A percentile compares a stretch with the other conserved stretches of the same genome.
These are phyloP conservation scores for Epicoccum sorghinum DNA, from an alignment of 2,329 filamentous ascomycete genomes.

Conservation along the genomic window DNA sequence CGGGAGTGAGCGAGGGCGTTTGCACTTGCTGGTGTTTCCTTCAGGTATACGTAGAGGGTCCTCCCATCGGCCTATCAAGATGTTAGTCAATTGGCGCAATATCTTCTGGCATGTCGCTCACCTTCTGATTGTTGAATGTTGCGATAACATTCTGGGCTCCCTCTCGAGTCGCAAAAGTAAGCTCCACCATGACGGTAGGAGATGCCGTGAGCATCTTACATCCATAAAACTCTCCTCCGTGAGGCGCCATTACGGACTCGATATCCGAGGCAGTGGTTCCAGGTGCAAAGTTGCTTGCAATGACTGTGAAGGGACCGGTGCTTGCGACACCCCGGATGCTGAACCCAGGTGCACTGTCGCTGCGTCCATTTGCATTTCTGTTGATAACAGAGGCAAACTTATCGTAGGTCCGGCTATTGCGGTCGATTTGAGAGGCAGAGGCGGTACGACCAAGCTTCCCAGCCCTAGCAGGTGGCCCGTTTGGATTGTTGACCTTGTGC, in stretches of 20 bases:
- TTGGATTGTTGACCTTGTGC: conserved; percentile 56
- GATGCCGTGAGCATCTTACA: conserved; percentile 71
- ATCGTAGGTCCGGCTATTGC: conserved; percentile 50
- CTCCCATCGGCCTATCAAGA: conserved; percentile 73
- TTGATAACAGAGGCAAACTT: conserved; percentile 47
- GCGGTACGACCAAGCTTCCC: conserved; percentile 44
- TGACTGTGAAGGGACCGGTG: conserved; percentile 69
- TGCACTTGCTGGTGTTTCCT: conserved; percentile 51
- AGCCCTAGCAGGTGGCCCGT: conserved; percentile 40
- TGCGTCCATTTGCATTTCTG: conserved; percentile 34
- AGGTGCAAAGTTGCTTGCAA: conserved; percentile 81
- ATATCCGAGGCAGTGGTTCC: conserved; percentile 84
- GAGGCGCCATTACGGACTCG: conserved; percentile 77
- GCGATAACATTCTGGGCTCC: conserved; percentile 76
- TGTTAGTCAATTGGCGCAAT: conserved; percentile 9
- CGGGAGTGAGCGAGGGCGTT: conserved; percentile 39
- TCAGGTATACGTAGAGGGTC: conserved; percentile 74
- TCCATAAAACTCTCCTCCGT: conserved; percentile 68
- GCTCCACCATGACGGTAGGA: conserved; percentile 78
- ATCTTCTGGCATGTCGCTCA: conserved; percentile 49
- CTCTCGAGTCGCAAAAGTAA: conserved; percentile 73
- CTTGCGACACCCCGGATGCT: conserved; percentile 71
- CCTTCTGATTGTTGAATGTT: conserved; percentile 80
- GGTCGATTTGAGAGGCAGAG: conserved; percentile 49
- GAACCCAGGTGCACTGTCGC: conserved; percentile 55